Conservation (phyloP, 176 grass and related monocot species). For the Rhynchospora tenuis region DNA sequence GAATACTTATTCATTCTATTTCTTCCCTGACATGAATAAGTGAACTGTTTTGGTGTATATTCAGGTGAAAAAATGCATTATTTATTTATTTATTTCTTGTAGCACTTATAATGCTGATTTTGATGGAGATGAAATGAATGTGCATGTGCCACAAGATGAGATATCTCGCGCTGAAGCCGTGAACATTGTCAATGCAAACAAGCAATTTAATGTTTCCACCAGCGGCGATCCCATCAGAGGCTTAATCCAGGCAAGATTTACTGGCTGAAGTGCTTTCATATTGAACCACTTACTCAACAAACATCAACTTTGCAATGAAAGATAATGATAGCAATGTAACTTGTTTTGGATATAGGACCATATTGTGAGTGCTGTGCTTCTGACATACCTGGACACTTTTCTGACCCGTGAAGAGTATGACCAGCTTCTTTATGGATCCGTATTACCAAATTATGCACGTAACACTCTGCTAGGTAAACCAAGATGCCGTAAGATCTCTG, state of each 20-base stretch:
- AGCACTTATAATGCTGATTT: conserved; percentile 99
- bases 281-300: neutral
- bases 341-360: conserved; percentile 50
- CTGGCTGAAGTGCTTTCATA: neutral
- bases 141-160: conserved; percentile 97
- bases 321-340: neutral
- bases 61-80: neutral
- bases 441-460: conserved; percentile 35
- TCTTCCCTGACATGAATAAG: neutral
- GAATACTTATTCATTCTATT: neutral
- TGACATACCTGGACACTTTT: conserved; percentile 70
- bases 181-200: conserved; percentile 92
- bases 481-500: conserved; percentile 43
- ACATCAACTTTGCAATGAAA: neutral
- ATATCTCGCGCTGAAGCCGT: conserved; percentile 87
- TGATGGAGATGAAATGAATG: conserved; percentile 99
- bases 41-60: neutral
- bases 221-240: conserved; percentile 83
- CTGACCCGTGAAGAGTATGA: conserved; percentile 81
- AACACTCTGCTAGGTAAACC: conserved; percentile 27
- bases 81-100: conserved; percentile 30
- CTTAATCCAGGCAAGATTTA: conserved; percentile 69
- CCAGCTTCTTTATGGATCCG: conserved; percentile 77
- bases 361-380: conserved; percentile 85
- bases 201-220: conserved; percentile 89